These are phyloP conservation scores for Eimeria acervulina DNA, from an alignment of 169 alveolate species.

Conservation along the genomic window DNA sequence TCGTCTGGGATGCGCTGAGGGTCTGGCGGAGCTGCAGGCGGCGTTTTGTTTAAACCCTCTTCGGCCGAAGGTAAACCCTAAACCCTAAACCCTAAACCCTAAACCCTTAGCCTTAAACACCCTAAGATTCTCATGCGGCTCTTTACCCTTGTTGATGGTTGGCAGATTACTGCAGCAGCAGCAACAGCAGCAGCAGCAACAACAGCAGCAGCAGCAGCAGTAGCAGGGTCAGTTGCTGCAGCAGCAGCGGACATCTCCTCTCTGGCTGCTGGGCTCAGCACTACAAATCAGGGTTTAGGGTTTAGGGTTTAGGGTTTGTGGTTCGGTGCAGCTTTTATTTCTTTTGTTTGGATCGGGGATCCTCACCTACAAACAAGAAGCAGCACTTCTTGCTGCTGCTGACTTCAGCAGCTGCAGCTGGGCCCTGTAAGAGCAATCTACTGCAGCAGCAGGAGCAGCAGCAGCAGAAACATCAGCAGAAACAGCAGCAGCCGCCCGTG, in stretches of 20 bases:
- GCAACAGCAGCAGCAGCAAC: neutral
- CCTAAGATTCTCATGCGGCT: neutral
- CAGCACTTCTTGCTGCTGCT: slow-evolving; percentile 16
- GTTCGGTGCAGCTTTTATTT: neutral
- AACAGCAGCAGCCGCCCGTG: too few species aligned
- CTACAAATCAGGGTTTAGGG: too few species aligned
- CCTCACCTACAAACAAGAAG: neutral
- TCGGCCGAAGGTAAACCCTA: neutral
- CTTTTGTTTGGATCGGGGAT: neutral
- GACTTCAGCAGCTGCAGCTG: slow-evolving; percentile 13
- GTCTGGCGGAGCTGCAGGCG: neutral
- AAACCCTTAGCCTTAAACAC: slow-evolving; percentile 33
- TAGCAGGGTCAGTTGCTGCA: too few species aligned
- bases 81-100: slow-evolving; percentile 45
- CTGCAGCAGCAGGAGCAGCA: neutral
- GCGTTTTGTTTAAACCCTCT: neutral
- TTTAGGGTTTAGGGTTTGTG: too few species aligned
- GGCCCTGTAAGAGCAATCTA: neutral
- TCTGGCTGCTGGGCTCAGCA: too few species aligned
- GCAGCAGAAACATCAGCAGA: neutral
- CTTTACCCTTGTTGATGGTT: neutral
- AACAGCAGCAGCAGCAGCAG: too few species aligned
- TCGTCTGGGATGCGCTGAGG: neutral
- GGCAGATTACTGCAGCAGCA: neutral
- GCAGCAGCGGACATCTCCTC: too few species aligned